These are phyloP conservation scores for Ganoderma sp. DNA, from an alignment of 1,284 basidiomycete species.

Conservation along the genomic window DNA sequence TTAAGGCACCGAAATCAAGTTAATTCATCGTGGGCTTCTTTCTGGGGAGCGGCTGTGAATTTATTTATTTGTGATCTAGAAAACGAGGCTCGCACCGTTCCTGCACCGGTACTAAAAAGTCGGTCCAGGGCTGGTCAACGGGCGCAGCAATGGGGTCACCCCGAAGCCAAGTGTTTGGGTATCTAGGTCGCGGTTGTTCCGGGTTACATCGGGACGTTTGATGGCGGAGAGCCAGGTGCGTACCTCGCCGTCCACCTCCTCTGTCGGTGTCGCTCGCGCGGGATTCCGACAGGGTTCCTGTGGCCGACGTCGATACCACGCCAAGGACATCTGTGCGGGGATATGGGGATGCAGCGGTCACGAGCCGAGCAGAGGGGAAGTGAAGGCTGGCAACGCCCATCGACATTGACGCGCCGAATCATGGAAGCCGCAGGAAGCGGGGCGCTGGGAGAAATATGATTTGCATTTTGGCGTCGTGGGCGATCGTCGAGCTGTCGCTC, in stretches of 20 bases:
- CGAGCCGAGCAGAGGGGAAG: neutral
- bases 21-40: neutral
- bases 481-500: neutral
- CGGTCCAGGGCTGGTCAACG: neutral
- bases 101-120: neutral
- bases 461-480: constrained; percentile 1
- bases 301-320: neutral
- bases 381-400: neutral
- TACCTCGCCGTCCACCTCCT: neutral
- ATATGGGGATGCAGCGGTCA: neutral
- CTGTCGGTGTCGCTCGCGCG: neutral
- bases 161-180: neutral
- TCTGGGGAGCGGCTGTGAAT: neutral
- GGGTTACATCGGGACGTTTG: neutral
- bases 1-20: neutral
- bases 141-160: neutral
- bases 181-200: neutral
- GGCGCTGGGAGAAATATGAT: neutral
- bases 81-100: neutral
- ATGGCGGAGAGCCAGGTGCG: neutral
- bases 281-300: neutral
- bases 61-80: neutral
- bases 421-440: constrained; percentile 5
- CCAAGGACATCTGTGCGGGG: neutral
- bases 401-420: neutral